Evolutionary conservation across 257 asterid genomes (phyloP), one percentile per base, ranked within the genome.

Genomic region (Nyctanthes arbortristis): DNA sequence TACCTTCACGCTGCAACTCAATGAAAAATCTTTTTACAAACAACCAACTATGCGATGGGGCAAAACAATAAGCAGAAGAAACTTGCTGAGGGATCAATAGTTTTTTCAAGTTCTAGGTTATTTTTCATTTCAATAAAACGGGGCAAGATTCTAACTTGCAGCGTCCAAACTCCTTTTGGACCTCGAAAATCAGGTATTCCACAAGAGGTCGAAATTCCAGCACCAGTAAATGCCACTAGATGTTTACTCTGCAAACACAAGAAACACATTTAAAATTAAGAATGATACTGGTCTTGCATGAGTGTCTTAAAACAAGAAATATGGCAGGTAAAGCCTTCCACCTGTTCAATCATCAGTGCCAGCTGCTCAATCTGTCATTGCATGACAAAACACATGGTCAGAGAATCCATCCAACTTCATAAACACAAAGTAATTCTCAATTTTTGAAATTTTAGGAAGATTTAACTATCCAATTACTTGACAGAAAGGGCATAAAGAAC

Each of bases 111-210:
- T 31, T 54, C 61, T 63, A 32, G 9, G 67, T 47, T 31, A 40
- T 66, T 74, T 36, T 39, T 32, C n/a, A 59, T 52, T 52, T 20
- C 59, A 24, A 52, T 9, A 27, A 27, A 4, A 20, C 22, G 59
- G 59, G 24, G 30, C n/a, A 0, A 20, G 59, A 47, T 64, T 20
- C 37, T 67, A 77, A 90, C 98, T 92, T 93, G 98, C 75, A 93
- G 96, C 22, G 98, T 93, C 98, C 98, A 93, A 75, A 93, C 85
- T 29, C 98, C 98, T 73, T 90, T 90, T 65, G 98, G 98, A 61
- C 98, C 98, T 69, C 98, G 96, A 80, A 93, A 93, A 72, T 93
- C 98, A 10, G 98, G 98, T 87, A 93, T 93, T 61, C 98, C 98
- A 79, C 96, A 90, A 16, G 98, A 87, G 65, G 98, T 93, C 63